A percentile compares a stretch with the other conserved stretches of the same genome.
phyloP scores from a whole-genome alignment of 805 yeast genomes.

The Metschnikowia noctiluminum region DNA sequence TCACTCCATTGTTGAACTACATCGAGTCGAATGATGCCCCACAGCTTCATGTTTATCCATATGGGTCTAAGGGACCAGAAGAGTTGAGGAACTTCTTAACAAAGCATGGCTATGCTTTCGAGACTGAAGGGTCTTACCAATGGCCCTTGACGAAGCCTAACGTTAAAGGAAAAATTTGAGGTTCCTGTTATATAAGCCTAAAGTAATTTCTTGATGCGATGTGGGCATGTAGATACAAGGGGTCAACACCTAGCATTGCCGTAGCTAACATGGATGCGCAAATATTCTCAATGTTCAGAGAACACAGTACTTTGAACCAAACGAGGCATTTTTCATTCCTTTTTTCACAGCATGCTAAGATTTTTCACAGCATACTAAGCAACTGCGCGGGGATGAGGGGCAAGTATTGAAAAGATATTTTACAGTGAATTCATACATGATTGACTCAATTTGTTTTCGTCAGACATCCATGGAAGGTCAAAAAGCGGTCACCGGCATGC shows the following conservation, averaged over 20 bases:
- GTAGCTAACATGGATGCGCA: too few relatives aligned
- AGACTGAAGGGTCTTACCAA: conserved; percentile 63
- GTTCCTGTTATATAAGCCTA: not conserved
- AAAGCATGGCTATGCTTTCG: conserved; percentile 70
- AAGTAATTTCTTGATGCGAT: too few relatives aligned
- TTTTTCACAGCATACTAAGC: too few relatives aligned
- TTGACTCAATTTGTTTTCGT: conserved; percentile 28
- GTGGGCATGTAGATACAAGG: too few relatives aligned
- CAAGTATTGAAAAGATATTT: too few relatives aligned
- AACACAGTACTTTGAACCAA: too few relatives aligned
- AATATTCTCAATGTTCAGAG: too few relatives aligned
- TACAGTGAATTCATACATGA: not conserved
- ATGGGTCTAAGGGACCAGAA: conserved; percentile 89
- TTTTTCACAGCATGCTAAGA: too few relatives aligned
- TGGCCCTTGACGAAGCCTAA: conserved; percentile 81
- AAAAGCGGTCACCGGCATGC: conserved; percentile 83
- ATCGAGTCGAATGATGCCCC: conserved; percentile 74
- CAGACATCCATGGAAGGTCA: conserved; percentile 94
- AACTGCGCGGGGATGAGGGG: too few relatives aligned
- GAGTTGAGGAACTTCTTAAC: conserved; percentile 57
- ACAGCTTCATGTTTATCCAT: conserved; percentile 65
- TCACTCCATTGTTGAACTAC: conserved; percentile 84
- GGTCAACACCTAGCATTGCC: too few relatives aligned
- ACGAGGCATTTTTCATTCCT: too few relatives aligned
- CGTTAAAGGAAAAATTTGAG: conserved; percentile 28